phyloP scores from a whole-genome alignment of 1,284 basidiomycete genomes.

The Gymnopus androsaceus region DNA sequence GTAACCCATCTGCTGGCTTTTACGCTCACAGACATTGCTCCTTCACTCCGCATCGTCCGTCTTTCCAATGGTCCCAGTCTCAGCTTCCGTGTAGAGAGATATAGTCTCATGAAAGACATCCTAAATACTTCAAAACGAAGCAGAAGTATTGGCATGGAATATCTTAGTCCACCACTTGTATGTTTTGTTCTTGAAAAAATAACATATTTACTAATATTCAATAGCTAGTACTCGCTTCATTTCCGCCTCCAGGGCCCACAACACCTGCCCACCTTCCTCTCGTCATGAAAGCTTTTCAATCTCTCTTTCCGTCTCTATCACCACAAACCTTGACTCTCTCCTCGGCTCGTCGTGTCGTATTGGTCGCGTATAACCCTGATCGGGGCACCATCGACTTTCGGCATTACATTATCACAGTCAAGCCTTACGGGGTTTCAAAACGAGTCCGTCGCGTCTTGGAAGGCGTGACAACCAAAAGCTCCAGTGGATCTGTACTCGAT shows the following conservation, averaged over 20 bases:
- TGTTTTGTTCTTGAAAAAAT: constrained; percentile 28
- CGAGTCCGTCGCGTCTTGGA: constrained; percentile 90
- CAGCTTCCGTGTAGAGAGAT: constrained; percentile 91
- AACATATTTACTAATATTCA: neutral
- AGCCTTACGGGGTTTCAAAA: constrained; percentile 91
- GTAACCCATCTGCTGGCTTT: constrained; percentile 95
- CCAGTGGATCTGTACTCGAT: constrained; percentile 56
- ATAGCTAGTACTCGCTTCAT: constrained; percentile 76
- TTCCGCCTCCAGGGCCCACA: constrained; percentile 70
- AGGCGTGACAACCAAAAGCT: constrained; percentile 49
- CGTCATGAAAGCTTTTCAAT: constrained; percentile 86
- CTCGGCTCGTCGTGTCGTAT: constrained; percentile 87
- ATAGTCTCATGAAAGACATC: constrained; percentile 88
- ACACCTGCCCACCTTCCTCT: constrained; percentile 73
- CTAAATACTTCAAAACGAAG: constrained; percentile 67
- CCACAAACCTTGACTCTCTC: constrained; percentile 80
- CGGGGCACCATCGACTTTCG: constrained; percentile 90
- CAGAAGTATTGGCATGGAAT: constrained; percentile 81
- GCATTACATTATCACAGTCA: constrained; percentile 95
- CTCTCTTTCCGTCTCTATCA: constrained; percentile 83
- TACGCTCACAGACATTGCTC: constrained; percentile 82
- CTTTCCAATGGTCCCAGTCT: constrained; percentile 93
- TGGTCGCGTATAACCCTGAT: constrained; percentile 89
- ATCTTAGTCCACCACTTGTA: constrained; percentile 84
- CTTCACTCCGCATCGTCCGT: constrained; percentile 86